Evolutionary conservation across 2,329 filamentous ascomycete genomes (phyloP), one percentile per base, ranked within the genome.

Genomic region (Diplodia sapinea): DNA sequence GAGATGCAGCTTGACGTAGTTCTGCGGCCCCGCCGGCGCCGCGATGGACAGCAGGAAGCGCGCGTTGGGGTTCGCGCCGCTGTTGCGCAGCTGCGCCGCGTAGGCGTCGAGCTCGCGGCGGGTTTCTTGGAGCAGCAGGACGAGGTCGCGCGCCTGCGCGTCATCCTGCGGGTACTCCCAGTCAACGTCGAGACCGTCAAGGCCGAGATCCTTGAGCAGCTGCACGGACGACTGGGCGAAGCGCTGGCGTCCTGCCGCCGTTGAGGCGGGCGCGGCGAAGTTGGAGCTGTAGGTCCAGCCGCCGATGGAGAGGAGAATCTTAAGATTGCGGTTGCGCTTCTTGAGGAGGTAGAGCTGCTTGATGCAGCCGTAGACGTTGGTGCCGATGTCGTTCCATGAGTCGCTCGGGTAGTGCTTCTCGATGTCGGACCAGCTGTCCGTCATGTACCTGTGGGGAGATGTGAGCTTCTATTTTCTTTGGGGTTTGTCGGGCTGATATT

Each of bases 281-380:
- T 96, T 95, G 77, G 86, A 79, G 3, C 89, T 91, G 76, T 91
- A 92, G 0, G 88, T 91, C 88, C 89, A 95, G 17, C 93, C 93
- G 50, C 93, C 93, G 69, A 96, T 92, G 65, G 90, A 93, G 4
- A 97, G 86, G 13, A 97, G 84, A 3, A 90, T 84, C 79, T 96
- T 96, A 68, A 96, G 79, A 64, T 91, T 87, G 23, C 92, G 87
- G 76, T 96, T 87, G 71, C 84, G 80, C 79, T 93, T 89, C 82
- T 96, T 96, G 64, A 91, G 84, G 1, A 92, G 78, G 76, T 86
- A 92, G 1, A 96, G 81, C 75, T 94, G 91, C 79, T 93, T 93
- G 70, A 93, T 78, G 74, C 88, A 90, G 50, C 93, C 93, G 73
- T 93, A 93, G 62, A 88, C 87, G 74, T 94, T 93, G 68, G 81